Base-by-base conservation (phyloP, 768 basidiomycete species). In the Lactarius akahatsu region DNA sequence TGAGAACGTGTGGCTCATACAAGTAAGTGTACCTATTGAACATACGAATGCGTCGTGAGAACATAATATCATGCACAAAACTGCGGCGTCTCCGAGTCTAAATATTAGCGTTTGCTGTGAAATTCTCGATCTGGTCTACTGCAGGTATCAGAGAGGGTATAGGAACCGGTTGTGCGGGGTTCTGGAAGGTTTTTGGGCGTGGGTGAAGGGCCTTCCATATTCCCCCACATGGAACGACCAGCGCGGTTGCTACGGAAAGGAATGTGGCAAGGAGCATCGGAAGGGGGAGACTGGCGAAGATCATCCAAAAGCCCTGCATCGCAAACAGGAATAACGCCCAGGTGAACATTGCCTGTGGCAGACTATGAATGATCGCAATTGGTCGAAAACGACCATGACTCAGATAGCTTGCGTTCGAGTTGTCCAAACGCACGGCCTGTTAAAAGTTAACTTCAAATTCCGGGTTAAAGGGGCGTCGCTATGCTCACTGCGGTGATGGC, bases 271-370 rank as follows among this genome's bases (percentile, higher is more conserved):
- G 47, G 4, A 66, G 28, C 3, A 57, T 11, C 5, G 4, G 9
- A 2, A 13, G 5, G 6, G 66, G 66, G 1, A 67, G 26, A 20
- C 40, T 28, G n/a, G 52, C 10, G 13, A 63, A 45, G 1, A 52
- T 18, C 41, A 63, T 30, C 57, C 52, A 59, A 63, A 67, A 67
- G 61, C 66, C 57, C 62, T 67, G 62, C 2, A 67, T 57, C 0
- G 34, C 8, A 30, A 67, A 67, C 23, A 67, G 62, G 20, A 67
- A 16, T 20, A 45, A 45, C 0, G 66, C 66, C 57, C 54, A 67
- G 6, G 59, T 8, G 34, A 67, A 60, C 13, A 18, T 16, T 23
- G 41, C 62, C 5, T 45, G 34, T 1, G 66, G 66, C 3, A 67
- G 7, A 30, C 58, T 63, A 58, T 60, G 66, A 36, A 63, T 54